These are phyloP conservation scores for Nigrospora oryzae DNA, from an alignment of 2,329 filamentous ascomycete genomes.

Conservation along the genomic window DNA sequence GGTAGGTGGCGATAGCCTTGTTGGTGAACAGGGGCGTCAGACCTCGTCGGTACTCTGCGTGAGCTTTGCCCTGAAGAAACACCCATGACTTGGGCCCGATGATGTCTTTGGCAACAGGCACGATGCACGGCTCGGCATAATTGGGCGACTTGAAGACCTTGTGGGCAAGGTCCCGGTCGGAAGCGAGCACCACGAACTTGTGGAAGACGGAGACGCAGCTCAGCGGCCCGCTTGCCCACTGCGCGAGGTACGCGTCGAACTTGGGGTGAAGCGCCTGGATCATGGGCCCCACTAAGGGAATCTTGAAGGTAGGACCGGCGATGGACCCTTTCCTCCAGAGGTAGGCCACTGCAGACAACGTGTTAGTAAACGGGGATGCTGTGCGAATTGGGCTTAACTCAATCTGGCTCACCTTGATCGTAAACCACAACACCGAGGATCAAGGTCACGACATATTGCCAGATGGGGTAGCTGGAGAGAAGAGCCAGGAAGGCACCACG, in stretches of 20 bases:
- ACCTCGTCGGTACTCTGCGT: conserved; percentile 72
- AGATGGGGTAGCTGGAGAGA: background rate
- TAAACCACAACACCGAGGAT: background rate
- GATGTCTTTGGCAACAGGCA: conserved; percentile 67
- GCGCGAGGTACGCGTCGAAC: conserved; percentile 64
- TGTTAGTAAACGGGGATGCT: background rate
- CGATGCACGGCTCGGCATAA: conserved; percentile 70
- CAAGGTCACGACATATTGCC: background rate
- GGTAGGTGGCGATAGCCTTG: conserved; percentile 60
- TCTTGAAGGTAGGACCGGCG: conserved; percentile 54
- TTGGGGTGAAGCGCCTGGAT: conserved; percentile 66
- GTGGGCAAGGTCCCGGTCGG: conserved; percentile 68
- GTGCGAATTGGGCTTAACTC: no score
- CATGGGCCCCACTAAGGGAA: conserved; percentile 68
- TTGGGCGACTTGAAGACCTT: conserved; percentile 74
- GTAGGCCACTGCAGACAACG: conserved; percentile 41
- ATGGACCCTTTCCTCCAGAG: conserved; percentile 53
- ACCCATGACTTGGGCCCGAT: conserved; percentile 69
- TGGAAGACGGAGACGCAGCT: conserved; percentile 82
- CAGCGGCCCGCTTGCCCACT: conserved; percentile 71
- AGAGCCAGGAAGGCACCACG: no score
- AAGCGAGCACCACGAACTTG: conserved; percentile 79
- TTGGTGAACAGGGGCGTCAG: conserved; percentile 68
- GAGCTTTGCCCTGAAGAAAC: conserved; percentile 67
- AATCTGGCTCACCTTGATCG: background rate